phyloP scores from a whole-genome alignment of 352 stramenopile genomes.

The Globisporangium irregulare region DNA sequence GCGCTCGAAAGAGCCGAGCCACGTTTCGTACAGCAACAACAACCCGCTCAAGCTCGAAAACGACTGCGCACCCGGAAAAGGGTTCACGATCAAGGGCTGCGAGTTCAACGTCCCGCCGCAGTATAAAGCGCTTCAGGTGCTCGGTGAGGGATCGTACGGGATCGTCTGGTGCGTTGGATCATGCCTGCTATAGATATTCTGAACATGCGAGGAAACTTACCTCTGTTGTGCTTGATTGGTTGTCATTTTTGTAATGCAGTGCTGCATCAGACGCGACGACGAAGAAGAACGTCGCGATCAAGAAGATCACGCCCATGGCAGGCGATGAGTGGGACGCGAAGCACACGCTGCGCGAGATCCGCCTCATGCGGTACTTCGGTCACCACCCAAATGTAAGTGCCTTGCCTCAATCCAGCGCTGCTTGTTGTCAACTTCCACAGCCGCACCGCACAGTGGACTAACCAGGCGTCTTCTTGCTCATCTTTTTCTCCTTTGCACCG shows the following conservation, averaged over 20 bases:
- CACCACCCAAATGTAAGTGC: slow-evolving; percentile 81
- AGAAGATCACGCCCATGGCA: slow-evolving; percentile 92
- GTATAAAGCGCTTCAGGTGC: slow-evolving; percentile 82
- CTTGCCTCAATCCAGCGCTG: no score
- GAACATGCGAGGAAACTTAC: not conserved
- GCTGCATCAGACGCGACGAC: slow-evolving; percentile 68
- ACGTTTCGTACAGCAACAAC: not conserved
- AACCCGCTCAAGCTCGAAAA: slow-evolving; percentile 38
- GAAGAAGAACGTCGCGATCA: slow-evolving; percentile 88
- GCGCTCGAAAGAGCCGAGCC: not conserved
- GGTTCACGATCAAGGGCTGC: slow-evolving; percentile 80
- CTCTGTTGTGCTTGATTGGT: not conserved
- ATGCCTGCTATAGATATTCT: not conserved
- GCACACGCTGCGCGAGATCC: slow-evolving; percentile 89
- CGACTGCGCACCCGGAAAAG: slow-evolving; percentile 50
- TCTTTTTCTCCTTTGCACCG: not conserved
- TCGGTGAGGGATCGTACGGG: slow-evolving; percentile 92
- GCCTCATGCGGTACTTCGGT: slow-evolving; percentile 88
- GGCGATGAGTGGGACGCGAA: slow-evolving; percentile 89
- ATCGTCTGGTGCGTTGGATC: slow-evolving; percentile 74
- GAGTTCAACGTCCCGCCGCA: slow-evolving; percentile 81
- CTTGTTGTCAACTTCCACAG: not conserved
- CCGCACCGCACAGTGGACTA: not conserved
- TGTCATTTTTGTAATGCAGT: slow-evolving; percentile 28
- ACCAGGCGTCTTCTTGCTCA: not conserved